Evolutionary conservation across 768 basidiomycete species (phyloP).

Genomic region (Suillus sp.): DNA sequence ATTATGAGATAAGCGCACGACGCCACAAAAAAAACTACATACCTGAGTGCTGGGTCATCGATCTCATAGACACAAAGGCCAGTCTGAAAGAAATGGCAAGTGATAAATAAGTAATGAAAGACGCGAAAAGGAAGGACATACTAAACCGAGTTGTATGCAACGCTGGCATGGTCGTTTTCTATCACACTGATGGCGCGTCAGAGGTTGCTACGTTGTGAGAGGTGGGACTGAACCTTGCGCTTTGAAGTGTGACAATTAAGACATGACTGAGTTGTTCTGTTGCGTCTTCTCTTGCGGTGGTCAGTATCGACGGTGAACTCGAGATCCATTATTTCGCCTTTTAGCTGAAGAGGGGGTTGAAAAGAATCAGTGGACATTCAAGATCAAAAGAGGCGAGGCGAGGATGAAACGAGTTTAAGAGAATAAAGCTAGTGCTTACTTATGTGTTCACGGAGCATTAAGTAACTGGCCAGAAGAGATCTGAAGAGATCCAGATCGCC

Average conservation of each 20-base stretch:
- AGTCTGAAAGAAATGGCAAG: constrained; percentile 54
- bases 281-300: constrained; percentile 84
- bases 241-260: constrained; percentile 93
- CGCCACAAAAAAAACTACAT: constrained; percentile 12
- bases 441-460: constrained; percentile 64
- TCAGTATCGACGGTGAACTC: constrained; percentile 73
- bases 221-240: constrained; percentile 63
- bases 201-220: constrained; percentile 9
- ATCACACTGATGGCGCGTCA: constrained; percentile 64
- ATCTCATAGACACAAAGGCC: constrained; percentile 95
- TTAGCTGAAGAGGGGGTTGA: constrained; percentile 60
- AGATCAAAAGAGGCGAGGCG: constrained; percentile 34
- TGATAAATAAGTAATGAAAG: constrained; percentile 12
- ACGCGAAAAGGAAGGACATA: constrained; percentile 35
- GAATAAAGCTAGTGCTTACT: constrained; percentile 51
- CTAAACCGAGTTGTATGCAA: constrained; percentile 87
- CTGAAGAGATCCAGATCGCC: constrained; percentile 50
- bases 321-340: constrained; percentile 77
- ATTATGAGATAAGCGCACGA: neutral
- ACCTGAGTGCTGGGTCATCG: constrained; percentile 85
- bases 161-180: constrained; percentile 88
- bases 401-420: constrained; percentile 49
- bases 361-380: constrained; percentile 54
- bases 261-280: constrained; percentile 88
- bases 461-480: constrained; percentile 47